These are phyloP conservation scores for Bipolaris gigantea DNA, from an alignment of 2,329 filamentous ascomycete species.

Conservation along the genomic window DNA sequence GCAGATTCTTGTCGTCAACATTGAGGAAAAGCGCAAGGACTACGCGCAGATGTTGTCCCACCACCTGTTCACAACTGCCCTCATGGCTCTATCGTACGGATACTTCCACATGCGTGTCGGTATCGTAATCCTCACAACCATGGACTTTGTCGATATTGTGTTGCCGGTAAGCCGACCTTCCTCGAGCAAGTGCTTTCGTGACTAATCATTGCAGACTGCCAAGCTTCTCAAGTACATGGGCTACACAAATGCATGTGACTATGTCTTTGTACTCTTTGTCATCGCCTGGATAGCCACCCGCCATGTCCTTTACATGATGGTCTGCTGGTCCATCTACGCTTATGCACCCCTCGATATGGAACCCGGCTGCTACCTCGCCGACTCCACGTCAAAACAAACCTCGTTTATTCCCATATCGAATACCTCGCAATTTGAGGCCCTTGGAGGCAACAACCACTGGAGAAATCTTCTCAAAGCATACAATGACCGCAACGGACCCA, in stretches of 20 bases:
- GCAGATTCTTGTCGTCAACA: slow-evolving; percentile 90
- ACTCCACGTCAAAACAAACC: slow-evolving; percentile 45
- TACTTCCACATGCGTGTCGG: slow-evolving; percentile 87
- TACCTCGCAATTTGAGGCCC: slow-evolving; percentile 41
- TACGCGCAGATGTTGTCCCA: slow-evolving; percentile 95
- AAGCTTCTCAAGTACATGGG: slow-evolving; percentile 90
- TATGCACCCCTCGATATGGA: slow-evolving; percentile 65
- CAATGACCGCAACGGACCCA: slow-evolving; percentile 66
- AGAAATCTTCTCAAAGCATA: slow-evolving; percentile 74
- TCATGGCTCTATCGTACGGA: slow-evolving; percentile 80
- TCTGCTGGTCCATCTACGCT: slow-evolving; percentile 80
- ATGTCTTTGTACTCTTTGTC: slow-evolving; percentile 84
- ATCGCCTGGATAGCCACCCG: slow-evolving; percentile 80
- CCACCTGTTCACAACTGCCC: slow-evolving; percentile 82
- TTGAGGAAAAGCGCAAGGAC: slow-evolving; percentile 92
- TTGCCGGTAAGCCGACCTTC: slow-evolving; percentile 63
- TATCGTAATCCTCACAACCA: slow-evolving; percentile 84
- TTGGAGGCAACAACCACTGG: slow-evolving; percentile 48
- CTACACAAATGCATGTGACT: slow-evolving; percentile 69
- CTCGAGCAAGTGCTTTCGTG: background rate
- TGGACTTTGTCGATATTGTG: slow-evolving; percentile 91
- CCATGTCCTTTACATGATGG: slow-evolving; percentile 75
- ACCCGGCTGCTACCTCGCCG: slow-evolving; percentile 69
- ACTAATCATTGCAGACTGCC: slow-evolving; percentile 63
- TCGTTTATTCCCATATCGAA: slow-evolving; percentile 58